phyloP scores from a whole-genome alignment of 805 yeast genomes.

The Wickerhamiella occidentalis region DNA sequence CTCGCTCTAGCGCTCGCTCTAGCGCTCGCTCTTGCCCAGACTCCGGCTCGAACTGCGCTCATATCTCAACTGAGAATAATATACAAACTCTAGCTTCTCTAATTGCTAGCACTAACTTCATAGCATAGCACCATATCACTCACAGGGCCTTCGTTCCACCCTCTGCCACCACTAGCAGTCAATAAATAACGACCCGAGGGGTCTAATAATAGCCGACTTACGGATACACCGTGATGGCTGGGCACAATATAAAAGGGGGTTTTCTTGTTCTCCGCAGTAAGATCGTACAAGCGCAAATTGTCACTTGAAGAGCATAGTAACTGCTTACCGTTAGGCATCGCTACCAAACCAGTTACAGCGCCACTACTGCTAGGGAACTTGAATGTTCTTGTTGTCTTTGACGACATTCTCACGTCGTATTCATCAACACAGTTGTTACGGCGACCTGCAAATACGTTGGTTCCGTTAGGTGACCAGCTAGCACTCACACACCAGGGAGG shows the following conservation, averaged over 20 bases:
- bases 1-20: no score
- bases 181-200: conserved; percentile 80
- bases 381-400: conserved; percentile 45
- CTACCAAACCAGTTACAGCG: conserved; percentile 66
- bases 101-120: conserved; percentile 37
- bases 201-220: conserved; percentile 68
- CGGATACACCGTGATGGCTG: conserved; percentile 89
- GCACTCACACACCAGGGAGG: conserved; percentile 92
- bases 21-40: no score
- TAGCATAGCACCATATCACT: conserved; percentile 53
- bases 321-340: conserved; percentile 72
- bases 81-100: no score
- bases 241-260: conserved; percentile 84
- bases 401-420: conserved; percentile 27
- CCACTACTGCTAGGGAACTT: conserved; percentile 82
- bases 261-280: conserved; percentile 29
- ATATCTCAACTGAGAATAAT: no score
- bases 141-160: conserved; percentile 79
- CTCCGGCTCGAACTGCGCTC: no score
- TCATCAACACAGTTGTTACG: conserved; percentile 76
- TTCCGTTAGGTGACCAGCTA: conserved; percentile 80
- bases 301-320: conserved; percentile 82
- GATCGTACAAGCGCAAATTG: conserved; percentile 76
- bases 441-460: conserved; percentile 68
- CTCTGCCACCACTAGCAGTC: conserved; percentile 87